Evolutionary conservation across 2,329 filamentous ascomycete genomes (phyloP).

Genomic region (Scedosporium aurantiacum): DNA sequence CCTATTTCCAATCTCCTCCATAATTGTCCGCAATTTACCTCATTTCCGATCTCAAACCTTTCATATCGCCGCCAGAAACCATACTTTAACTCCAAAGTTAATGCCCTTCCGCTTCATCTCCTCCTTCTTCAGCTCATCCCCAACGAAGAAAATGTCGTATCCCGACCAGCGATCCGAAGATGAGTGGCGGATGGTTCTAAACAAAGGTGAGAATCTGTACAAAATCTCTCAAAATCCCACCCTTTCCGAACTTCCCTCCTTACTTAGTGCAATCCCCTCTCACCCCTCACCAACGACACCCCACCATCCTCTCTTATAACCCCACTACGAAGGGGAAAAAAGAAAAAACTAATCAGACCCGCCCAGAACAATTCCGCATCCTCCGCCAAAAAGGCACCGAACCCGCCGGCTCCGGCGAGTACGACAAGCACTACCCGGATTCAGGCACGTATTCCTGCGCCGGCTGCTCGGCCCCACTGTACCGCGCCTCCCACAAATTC

Average conservation of each 20-base stretch:
- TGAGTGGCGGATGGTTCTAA: constrained; percentile 84
- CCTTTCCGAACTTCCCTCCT: neutral
- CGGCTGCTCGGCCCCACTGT: constrained; percentile 76
- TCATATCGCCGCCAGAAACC: neutral
- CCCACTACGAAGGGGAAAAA: neutral
- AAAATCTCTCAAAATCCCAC: neutral
- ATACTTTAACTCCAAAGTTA: constrained; percentile 26
- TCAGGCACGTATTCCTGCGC: constrained; percentile 78
- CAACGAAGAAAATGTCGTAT: constrained; percentile 44
- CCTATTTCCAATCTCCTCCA: neutral
- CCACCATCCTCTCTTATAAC: neutral
- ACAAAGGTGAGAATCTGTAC: constrained; percentile 27
- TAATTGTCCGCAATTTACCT: neutral
- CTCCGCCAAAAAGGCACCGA: constrained; percentile 91
- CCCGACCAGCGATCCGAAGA: constrained; percentile 71
- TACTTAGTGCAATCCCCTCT: neutral
- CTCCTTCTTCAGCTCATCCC: constrained; percentile 48
- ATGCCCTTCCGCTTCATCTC: constrained; percentile 77
- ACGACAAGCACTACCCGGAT: constrained; percentile 72
- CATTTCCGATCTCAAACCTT: neutral
- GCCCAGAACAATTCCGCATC: constrained; percentile 87
- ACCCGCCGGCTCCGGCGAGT: constrained; percentile 65
- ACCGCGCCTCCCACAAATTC: constrained; percentile 92
- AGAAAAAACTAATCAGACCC: constrained; percentile 1
- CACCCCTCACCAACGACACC: neutral